These are phyloP conservation scores for Tolypocladium ovalisporum DNA, from an alignment of 2,329 filamentous ascomycete genomes.

Conservation along the genomic window DNA sequence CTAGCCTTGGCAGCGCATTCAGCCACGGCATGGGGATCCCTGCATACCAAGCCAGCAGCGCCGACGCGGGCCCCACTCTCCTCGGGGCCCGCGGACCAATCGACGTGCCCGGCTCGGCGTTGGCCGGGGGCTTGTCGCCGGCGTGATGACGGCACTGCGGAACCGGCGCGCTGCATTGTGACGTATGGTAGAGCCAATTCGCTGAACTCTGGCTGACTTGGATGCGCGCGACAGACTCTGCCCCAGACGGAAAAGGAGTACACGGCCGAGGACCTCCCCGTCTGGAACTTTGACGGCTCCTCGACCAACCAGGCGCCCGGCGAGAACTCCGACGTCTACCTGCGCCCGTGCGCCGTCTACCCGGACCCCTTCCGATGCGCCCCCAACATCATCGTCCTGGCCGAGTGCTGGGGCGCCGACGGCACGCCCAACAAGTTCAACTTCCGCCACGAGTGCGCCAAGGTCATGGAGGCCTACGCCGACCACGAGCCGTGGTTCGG, in stretches of 20 bases:
- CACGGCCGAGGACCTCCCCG: slow-evolving; percentile 40
- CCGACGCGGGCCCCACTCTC: neutral
- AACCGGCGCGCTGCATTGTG: neutral
- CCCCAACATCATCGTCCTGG: slow-evolving; percentile 88
- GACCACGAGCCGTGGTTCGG: slow-evolving; percentile 91
- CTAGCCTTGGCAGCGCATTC: neutral
- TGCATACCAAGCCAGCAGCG: neutral
- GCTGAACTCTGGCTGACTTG: neutral
- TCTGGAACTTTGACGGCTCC: slow-evolving; percentile 59
- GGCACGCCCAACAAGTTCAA: slow-evolving; percentile 98
- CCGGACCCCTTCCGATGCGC: slow-evolving; percentile 82
- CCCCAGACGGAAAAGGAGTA: slow-evolving; percentile 37
- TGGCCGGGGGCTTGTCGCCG: neutral
- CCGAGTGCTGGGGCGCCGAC: slow-evolving; percentile 90
- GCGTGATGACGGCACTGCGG: neutral
- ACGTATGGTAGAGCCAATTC: neutral
- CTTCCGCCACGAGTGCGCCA: slow-evolving; percentile 82
- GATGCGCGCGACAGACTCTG: slow-evolving; percentile 32
- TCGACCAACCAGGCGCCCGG: slow-evolving; percentile 87
- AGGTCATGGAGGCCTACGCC: slow-evolving; percentile 81
- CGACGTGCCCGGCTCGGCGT: neutral
- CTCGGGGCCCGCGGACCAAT: neutral
- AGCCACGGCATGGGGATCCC: neutral
- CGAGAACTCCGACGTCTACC: slow-evolving; percentile 96
- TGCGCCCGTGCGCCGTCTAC: slow-evolving; percentile 80